Conservation (phyloP, 2,329 filamentous ascomycete genomes). For the Hymenoscyphus fraxineus region DNA sequence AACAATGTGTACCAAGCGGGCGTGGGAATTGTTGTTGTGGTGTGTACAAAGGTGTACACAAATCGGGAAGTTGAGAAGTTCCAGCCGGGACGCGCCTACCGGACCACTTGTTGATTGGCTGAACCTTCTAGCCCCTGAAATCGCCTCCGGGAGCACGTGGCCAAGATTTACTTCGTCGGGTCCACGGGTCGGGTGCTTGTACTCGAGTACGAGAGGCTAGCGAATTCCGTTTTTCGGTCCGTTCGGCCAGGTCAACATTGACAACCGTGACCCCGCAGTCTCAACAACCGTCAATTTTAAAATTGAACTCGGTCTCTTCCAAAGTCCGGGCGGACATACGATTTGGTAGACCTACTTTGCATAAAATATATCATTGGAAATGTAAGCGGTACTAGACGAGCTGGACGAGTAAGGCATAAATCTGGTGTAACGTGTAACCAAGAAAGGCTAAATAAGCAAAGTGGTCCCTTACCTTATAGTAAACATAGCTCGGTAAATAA, state of each 20-base stretch:
- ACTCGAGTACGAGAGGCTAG: too few relatives aligned
- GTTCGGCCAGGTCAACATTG: neutral
- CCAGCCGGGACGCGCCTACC: conserved; percentile 1
- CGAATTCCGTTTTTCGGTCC: neutral
- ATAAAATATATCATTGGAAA: neutral
- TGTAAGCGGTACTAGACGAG: too few relatives aligned
- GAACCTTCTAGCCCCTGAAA: neutral
- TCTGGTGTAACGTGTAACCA: too few relatives aligned
- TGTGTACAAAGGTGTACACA: neutral
- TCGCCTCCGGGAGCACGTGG: neutral
- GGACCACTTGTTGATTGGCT: neutral
- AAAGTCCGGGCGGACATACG: neutral
- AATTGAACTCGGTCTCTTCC: neutral
- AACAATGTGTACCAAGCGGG: neutral
- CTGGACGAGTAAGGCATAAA: too few relatives aligned
- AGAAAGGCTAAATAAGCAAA: too few relatives aligned
- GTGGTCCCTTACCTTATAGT: too few relatives aligned
- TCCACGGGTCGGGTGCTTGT: too few relatives aligned
- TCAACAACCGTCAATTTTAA: neutral
- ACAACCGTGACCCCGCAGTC: neutral
- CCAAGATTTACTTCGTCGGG: too few relatives aligned
- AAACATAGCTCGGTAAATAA: too few relatives aligned
- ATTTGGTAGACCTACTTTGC: neutral
- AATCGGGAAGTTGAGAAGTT: neutral
- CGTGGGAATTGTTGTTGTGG: neutral